Base-by-base conservation (phyloP, 2,329 filamentous ascomycete species). In the Cytospora piceae region DNA sequence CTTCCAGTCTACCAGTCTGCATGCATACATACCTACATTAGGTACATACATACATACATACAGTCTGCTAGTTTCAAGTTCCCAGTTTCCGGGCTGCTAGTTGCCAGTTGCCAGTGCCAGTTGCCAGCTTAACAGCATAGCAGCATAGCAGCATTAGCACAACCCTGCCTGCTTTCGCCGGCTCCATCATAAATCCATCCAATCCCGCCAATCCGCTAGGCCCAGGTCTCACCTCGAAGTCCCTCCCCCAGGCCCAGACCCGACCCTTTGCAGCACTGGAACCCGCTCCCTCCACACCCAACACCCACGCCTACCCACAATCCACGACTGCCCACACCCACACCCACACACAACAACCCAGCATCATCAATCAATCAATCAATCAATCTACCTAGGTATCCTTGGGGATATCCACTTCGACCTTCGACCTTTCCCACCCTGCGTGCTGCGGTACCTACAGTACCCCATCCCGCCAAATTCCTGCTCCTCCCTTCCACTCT, bases 401-500 rank as follows among this genome's bases (percentile, higher is more conserved):
- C n/a, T 49, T 24, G 22, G n/a, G 11, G 46, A 49, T 49, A 49
- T 24, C 46, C 46, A 49, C 46, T 49, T 49, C 5, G 46, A 49
- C 46, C 12, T 24, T 24, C n/a, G 46, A 49, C 29, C 34, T 42
- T 58, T 58, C 37, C 29, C 56, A 37, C 34, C 56, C 20, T 32
- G 22, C 17, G 24, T 39, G 31, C 53, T 63, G 42, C 53, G 29
- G 29, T 54, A 56, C 59, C 59, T 52, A 51, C 51, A 60, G 22
- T 42, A 51, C 60, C 54, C 63, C 63, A 61, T 65, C 64, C 64
- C 67, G 62, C 64, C 61, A 58, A 61, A 67, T 64, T 67, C 58
- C 54, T 64, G 55, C 37, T 67, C 58, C 58, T 58, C 53, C 61
- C 58, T 61, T 58, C 67, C 46, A 51, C 54, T 46, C 54, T 53